Conservation (phyloP, 768 basidiomycete genomes). For the Leccinum longicurvipes region DNA sequence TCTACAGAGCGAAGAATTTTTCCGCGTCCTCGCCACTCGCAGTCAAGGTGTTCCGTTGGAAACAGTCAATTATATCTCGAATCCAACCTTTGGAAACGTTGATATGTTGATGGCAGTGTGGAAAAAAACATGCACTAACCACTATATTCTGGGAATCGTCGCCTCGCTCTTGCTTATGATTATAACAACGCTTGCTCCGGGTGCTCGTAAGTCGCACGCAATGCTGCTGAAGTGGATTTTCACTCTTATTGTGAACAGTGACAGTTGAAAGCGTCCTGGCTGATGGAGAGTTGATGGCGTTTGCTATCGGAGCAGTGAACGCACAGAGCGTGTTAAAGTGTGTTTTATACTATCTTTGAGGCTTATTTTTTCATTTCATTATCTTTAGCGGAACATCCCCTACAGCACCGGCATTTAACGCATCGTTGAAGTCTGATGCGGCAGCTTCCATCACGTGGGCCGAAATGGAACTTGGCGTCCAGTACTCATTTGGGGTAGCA, state of each 20-base stretch:
- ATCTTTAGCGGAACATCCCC: slow-evolving; percentile 4
- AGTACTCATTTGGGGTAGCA: slow-evolving; percentile 21
- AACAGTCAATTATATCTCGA: slow-evolving; percentile 22
- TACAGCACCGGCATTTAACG: background rate
- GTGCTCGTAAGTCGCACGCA: slow-evolving; percentile 18
- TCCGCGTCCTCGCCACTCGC: slow-evolving; percentile 16
- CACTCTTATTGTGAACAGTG: slow-evolving; percentile 7
- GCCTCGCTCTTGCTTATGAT: slow-evolving; percentile 20
- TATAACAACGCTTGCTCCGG: slow-evolving; percentile 23
- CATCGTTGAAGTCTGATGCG: slow-evolving; percentile 5
- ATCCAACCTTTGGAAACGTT: slow-evolving; percentile 18
- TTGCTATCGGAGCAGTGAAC: slow-evolving; percentile 21
- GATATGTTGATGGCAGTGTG: slow-evolving; percentile 15
- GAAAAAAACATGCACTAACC: slow-evolving; percentile 18
- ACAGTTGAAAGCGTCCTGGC: slow-evolving; percentile 19
- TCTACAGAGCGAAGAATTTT: slow-evolving; percentile 29
- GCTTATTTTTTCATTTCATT: background rate
- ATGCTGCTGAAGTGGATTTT: background rate
- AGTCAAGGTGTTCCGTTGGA: slow-evolving; percentile 22
- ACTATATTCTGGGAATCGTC: slow-evolving; percentile 18
- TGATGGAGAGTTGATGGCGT: slow-evolving; percentile 22
- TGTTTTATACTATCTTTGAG: background rate
- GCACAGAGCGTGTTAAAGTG: slow-evolving; percentile 27
- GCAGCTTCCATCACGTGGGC: slow-evolving; percentile 27
- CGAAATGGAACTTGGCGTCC: slow-evolving; percentile 22